phyloP scores from a whole-genome alignment of 179 eudicot genomes.

The Spergularia azorica region DNA sequence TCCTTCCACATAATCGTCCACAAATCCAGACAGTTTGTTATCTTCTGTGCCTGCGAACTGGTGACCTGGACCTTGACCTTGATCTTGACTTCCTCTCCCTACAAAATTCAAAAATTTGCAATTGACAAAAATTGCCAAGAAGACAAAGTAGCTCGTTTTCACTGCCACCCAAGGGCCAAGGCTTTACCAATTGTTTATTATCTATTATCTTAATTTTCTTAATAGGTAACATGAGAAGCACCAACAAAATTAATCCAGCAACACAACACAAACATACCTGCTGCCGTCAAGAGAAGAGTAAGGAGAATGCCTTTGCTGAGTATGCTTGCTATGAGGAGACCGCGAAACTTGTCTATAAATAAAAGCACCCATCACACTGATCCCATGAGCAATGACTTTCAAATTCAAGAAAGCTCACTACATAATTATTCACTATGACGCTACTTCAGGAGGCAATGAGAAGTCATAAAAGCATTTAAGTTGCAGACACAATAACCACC shows the following conservation, averaged over 20 bases:
- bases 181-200: background rate
- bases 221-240: conserved; percentile 13
- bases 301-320: conserved; percentile 95
- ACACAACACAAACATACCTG: conserved; percentile 52
- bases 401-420: conserved; percentile 33
- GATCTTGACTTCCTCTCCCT: conserved; percentile 80
- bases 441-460: conserved; percentile 8
- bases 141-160: background rate
- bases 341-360: conserved; percentile 89
- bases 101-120: conserved; percentile 13
- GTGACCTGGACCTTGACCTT: conserved; percentile 81
- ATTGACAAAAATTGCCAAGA: background rate
- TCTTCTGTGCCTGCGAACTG: conserved; percentile 57
- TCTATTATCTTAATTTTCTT: background rate
- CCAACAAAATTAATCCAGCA: conserved; percentile 8
- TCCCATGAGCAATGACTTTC: conserved; percentile 55
- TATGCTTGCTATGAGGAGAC: conserved; percentile 91
- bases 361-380: conserved; percentile 75
- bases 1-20: background rate
- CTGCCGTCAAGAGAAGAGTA: conserved; percentile 79
- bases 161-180: background rate
- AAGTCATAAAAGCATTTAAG: background rate
- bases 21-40: background rate
- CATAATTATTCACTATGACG: conserved; percentile 22
- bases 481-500: too few species aligned